A percentile compares a stretch with the other conserved stretches of the same genome.
Evolutionary conservation across 2,329 filamentous ascomycete species (phyloP).

Genomic region (Cryphonectria nitschkei): DNA sequence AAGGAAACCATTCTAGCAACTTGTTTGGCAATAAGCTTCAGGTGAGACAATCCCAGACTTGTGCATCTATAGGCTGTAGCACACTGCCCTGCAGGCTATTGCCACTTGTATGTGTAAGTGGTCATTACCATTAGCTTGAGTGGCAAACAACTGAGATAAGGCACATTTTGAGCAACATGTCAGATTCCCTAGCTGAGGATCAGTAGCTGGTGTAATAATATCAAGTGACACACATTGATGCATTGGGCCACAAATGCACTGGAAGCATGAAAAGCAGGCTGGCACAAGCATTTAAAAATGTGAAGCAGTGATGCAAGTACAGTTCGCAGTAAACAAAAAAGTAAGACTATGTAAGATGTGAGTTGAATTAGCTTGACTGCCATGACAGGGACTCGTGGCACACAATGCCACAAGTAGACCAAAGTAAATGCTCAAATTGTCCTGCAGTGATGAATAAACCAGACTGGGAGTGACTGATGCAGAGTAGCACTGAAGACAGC

Average conservation of each 20-base stretch:
- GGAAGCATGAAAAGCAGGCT: not conserved
- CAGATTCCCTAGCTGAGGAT: too few species aligned
- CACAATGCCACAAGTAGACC: not conserved
- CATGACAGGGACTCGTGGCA: not conserved
- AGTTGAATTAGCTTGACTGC: not conserved
- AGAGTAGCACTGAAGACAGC: not conserved
- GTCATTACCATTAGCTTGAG: too few species aligned
- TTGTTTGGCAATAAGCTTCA: too few species aligned
- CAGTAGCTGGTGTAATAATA: too few species aligned
- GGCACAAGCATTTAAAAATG: not conserved
- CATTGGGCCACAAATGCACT: not conserved
- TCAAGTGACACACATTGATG: not conserved
- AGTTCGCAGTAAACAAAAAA: not conserved
- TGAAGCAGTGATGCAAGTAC: constrained; percentile 1
- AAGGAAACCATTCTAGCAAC: too few species aligned
- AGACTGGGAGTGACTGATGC: not conserved
- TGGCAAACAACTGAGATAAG: too few species aligned
- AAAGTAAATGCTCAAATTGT: not conserved
- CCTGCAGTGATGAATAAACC: not conserved
- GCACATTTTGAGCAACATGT: too few species aligned
- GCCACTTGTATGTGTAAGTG: too few species aligned
- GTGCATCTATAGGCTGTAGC: too few species aligned
- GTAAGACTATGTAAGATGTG: constrained; percentile 6
- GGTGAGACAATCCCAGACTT: too few species aligned
- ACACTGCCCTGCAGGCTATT: too few species aligned